Percentiles rank a stretch among this genome's conserved stretches.
phyloP scores from a whole-genome alignment of 192 early-diverging fungal genomes.

The Coemansia asiatica region DNA sequence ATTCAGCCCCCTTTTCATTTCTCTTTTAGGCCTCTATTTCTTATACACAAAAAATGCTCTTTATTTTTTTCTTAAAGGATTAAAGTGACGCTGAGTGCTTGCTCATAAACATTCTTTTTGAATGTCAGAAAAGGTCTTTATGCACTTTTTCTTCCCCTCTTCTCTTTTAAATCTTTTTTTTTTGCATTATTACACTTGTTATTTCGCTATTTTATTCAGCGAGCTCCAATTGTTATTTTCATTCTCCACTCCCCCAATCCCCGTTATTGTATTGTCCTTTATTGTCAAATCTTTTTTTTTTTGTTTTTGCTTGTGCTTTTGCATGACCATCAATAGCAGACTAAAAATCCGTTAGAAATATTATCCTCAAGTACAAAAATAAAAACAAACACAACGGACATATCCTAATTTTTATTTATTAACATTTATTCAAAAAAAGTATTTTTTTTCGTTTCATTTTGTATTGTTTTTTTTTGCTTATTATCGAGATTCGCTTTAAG shows the following conservation, averaged over 20 bases:
- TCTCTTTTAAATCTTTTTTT: background rate
- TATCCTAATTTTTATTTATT: no score
- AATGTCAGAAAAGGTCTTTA: no score
- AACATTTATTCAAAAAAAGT: no score
- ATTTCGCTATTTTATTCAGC: background rate
- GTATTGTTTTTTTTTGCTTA: no score
- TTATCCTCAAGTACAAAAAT: conserved; percentile 3
- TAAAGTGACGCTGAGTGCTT: no score
- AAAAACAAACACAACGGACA: background rate
- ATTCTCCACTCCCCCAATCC: conserved; percentile 2
- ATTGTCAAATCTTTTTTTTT: background rate
- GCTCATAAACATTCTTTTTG: background rate
- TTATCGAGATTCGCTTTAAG: no score
- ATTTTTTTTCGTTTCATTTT: no score
- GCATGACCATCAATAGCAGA: conserved; percentile 2
- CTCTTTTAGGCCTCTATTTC: background rate
- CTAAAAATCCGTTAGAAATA: background rate
- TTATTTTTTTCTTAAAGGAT: background rate
- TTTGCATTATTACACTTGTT: background rate
- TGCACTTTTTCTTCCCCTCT: background rate
- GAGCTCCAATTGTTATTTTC: background rate
- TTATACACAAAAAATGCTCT: background rate
- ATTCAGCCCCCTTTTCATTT: background rate
- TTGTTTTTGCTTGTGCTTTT: background rate
- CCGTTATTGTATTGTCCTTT: background rate